Percentiles rank a stretch among this genome's conserved stretches.
These are phyloP conservation scores for Grosmannia serpens DNA, from an alignment of 2,329 filamentous ascomycete species.

Conservation along the genomic window DNA sequence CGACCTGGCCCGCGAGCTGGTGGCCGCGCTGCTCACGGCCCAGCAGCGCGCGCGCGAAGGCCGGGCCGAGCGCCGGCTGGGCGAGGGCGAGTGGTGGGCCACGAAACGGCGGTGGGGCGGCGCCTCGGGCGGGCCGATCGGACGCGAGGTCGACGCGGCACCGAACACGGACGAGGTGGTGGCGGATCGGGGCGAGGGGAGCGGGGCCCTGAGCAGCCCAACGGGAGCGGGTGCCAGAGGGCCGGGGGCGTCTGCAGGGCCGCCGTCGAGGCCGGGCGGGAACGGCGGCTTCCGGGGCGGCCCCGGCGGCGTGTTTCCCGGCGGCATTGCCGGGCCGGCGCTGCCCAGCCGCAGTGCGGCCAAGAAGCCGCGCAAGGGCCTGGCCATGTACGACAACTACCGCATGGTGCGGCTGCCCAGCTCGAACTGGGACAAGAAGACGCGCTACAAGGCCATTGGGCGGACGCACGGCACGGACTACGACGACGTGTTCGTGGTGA, in stretches of 20 bases:
- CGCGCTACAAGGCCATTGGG: constrained; percentile 46
- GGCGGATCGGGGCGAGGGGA: constrained; percentile 29
- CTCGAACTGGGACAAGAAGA: constrained; percentile 49
- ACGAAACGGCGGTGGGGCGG: constrained; percentile 51
- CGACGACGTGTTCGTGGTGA: constrained; percentile 52
- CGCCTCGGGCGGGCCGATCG: constrained; percentile 50
- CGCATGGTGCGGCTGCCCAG: constrained; percentile 48
- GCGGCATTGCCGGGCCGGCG: neutral
- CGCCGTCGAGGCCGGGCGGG: neutral
- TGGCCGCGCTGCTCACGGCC: constrained; percentile 49
- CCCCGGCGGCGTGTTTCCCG: neutral
- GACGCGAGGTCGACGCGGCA: constrained; percentile 39
- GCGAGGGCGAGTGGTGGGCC: constrained; percentile 51
- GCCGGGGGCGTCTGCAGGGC: constrained; percentile 6
- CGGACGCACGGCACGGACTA: constrained; percentile 32
- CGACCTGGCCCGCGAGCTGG: constrained; percentile 50
- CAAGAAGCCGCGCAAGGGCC: constrained; percentile 42
- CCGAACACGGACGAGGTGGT: constrained; percentile 24
- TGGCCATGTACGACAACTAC: constrained; percentile 52
- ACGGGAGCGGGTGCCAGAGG: neutral
- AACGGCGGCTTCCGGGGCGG: neutral
- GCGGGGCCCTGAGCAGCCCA: neutral
- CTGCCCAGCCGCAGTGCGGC: constrained; percentile 12
- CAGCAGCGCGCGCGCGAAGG: constrained; percentile 52
- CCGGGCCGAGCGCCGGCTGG: constrained; percentile 42